Evolutionary conservation across 441 rosid species (phyloP).

Genomic region (Sinapis alba): DNA sequence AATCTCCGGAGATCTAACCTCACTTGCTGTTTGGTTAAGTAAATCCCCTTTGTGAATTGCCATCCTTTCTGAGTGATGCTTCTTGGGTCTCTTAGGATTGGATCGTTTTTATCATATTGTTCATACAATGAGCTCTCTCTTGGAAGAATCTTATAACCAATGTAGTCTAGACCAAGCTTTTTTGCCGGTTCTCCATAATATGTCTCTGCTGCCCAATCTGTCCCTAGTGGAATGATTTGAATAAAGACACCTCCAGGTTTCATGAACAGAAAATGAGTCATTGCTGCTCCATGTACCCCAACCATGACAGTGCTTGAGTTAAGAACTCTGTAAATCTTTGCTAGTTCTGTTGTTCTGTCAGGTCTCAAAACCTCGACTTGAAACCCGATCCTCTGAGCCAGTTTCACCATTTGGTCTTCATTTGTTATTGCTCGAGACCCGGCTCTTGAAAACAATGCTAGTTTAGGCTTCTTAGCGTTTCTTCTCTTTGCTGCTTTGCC

Average conservation of each 20-base stretch:
- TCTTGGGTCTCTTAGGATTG: constrained; percentile 52
- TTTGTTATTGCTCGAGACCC: constrained; percentile 80
- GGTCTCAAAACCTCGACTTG: constrained; percentile 71
- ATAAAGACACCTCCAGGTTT: constrained; percentile 72
- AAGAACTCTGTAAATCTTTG: constrained; percentile 65
- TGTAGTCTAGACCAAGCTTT: constrained; percentile 81
- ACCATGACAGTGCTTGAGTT: constrained; percentile 88
- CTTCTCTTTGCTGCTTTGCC: constrained; percentile 20
- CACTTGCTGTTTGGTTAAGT: constrained; percentile 74
- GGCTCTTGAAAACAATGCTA: constrained; percentile 69
- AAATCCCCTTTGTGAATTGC: constrained; percentile 83
- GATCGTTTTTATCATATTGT: constrained; percentile 51
- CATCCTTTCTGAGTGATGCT: constrained; percentile 76
- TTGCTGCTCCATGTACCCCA: constrained; percentile 97
- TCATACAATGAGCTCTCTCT: constrained; percentile 81
- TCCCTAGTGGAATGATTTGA: constrained; percentile 87
- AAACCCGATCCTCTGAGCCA: constrained; percentile 79
- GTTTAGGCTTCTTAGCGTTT: constrained; percentile 51
- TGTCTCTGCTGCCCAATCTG: constrained; percentile 94
- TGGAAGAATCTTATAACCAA: constrained; percentile 62
- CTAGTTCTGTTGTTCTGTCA: constrained; percentile 63
- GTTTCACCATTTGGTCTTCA: constrained; percentile 62
- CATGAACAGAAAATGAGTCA: constrained; percentile 95
- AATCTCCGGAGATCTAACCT: constrained; percentile 62
- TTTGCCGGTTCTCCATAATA: constrained; percentile 91